A percentile compares a stretch with the other conserved stretches of the same genome.
These are phyloP conservation scores for Galerina sulciceps DNA, from an alignment of 768 basidiomycete species.

Conservation along the genomic window DNA sequence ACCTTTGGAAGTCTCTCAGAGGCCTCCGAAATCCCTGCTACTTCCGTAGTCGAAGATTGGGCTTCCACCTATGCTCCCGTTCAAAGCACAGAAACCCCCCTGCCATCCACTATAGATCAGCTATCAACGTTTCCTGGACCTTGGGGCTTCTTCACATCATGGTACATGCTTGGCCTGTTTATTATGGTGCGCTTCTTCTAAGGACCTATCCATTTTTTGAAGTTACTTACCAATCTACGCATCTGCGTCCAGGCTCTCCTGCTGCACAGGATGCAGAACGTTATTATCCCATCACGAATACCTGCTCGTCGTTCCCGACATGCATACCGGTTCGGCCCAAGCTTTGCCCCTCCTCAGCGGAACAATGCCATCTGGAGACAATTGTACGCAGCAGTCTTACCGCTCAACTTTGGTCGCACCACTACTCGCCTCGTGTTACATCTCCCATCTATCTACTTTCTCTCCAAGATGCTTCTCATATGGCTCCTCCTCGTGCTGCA, in stretches of 20 bases:
- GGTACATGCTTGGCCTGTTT: constrained; percentile 70
- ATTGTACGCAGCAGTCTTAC: constrained; percentile 51
- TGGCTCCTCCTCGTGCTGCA: constrained; percentile 68
- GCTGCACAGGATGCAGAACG: constrained; percentile 77
- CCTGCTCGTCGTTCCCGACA: constrained; percentile 29
- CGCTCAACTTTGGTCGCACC: constrained; percentile 65
- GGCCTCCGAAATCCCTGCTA: neutral
- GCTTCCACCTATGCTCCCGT: neutral
- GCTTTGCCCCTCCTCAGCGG: constrained; percentile 18
- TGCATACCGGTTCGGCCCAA: constrained; percentile 27
- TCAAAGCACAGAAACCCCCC: neutral
- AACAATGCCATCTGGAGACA: constrained; percentile 22
- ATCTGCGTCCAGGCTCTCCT: constrained; percentile 58
- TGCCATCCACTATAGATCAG: constrained; percentile 7
- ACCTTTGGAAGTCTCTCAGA: constrained; percentile 14
- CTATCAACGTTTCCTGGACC: constrained; percentile 52
- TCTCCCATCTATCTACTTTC: constrained; percentile 64
- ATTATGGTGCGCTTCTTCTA: constrained; percentile 53
- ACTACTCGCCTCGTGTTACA: constrained; percentile 62
- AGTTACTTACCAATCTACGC: neutral
- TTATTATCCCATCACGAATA: constrained; percentile 68
- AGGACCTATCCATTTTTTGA: neutral
- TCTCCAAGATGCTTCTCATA: constrained; percentile 58
- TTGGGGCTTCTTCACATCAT: constrained; percentile 75
- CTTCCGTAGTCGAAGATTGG: constrained; percentile 18